These are phyloP conservation scores for Truncatella angustata DNA, from an alignment of 2,329 filamentous ascomycete species.

Conservation along the genomic window DNA sequence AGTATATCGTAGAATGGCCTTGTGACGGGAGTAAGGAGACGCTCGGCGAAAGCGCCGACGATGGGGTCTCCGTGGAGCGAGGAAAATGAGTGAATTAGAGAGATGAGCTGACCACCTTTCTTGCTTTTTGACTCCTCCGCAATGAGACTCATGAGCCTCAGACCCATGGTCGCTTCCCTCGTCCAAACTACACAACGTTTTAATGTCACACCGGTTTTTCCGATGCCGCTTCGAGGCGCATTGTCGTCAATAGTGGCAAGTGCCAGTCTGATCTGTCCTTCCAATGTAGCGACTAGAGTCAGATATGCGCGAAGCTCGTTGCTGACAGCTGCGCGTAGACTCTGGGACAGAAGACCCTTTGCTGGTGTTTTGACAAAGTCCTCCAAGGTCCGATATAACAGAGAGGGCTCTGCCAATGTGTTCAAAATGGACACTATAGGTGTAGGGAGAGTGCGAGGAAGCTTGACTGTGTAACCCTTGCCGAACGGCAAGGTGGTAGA, in stretches of 20 bases:
- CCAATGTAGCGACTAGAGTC: conserved; percentile 84
- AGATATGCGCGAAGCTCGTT: conserved; percentile 86
- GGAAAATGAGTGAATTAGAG: conserved; percentile 89
- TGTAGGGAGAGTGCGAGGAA: conserved; percentile 77
- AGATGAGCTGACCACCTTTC: conserved; percentile 89
- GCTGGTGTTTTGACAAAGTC: conserved; percentile 79
- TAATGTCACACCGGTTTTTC: conserved; percentile 86
- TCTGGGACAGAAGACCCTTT: conserved; percentile 86
- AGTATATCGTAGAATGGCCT: conserved; percentile 96
- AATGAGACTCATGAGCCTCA: conserved; percentile 90
- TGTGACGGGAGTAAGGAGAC: conserved; percentile 82
- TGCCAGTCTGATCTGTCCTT: conserved; percentile 85
- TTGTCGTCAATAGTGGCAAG: conserved; percentile 70
- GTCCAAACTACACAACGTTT: conserved; percentile 98
- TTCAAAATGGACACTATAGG: conserved; percentile 86
- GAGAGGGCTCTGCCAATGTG: conserved; percentile 84
- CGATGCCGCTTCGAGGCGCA: conserved; percentile 67
- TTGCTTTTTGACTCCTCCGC: conserved; percentile 82
- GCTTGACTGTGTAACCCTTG: conserved; percentile 64
- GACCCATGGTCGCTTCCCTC: conserved; percentile 90
- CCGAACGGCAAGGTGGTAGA: conserved; percentile 80
- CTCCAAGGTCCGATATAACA: conserved; percentile 82
- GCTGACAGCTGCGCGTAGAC: conserved; percentile 81
- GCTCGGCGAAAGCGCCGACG: conserved; percentile 88
- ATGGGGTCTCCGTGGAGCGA: conserved; percentile 94